Conservation (phyloP, 441 rosid species). For the Gossypium laxum region DNA sequence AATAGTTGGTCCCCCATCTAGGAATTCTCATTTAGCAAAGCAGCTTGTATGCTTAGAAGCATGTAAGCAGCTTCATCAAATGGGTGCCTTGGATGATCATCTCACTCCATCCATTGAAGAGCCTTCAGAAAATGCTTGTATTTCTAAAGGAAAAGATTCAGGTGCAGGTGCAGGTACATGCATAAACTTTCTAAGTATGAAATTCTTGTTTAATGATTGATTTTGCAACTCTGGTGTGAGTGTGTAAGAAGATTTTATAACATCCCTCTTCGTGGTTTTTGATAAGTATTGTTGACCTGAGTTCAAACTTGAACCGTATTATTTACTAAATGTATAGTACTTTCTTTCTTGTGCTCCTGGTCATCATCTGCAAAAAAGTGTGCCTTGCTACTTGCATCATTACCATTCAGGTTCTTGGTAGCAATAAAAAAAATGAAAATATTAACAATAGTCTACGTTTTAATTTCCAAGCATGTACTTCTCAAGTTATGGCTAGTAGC, state of each 20-base stretch:
- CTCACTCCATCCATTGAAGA: conserved; percentile 35
- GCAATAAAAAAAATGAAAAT: no score
- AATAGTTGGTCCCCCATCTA: conserved; percentile 43
- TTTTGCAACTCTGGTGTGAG: not conserved
- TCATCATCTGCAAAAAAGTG: no score
- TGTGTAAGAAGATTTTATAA: not conserved
- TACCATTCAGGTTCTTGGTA: no score
- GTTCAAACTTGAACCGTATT: not conserved
- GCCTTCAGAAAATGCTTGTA: conserved; percentile 22
- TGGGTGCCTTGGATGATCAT: conserved; percentile 48
- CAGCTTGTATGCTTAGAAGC: conserved; percentile 63
- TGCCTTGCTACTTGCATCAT: not conserved
- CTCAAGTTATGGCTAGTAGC: no score
- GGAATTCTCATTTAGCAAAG: conserved; percentile 45
- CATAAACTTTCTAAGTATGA: not conserved
- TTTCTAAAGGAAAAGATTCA: conserved; percentile 32
- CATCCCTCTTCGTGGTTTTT: not conserved
- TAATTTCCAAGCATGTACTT: no score
- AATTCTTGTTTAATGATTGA: not conserved
- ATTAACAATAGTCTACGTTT: no score
- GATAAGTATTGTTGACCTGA: not conserved
- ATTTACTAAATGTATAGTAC: not conserved
- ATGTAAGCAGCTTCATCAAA: conserved; percentile 55
- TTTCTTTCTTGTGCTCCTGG: not conserved
- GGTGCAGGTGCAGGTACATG: conserved; percentile 10